Evolutionary conservation across 805 yeast species (phyloP).

Genomic region (Wickerhamiella slavikovae): DNA sequence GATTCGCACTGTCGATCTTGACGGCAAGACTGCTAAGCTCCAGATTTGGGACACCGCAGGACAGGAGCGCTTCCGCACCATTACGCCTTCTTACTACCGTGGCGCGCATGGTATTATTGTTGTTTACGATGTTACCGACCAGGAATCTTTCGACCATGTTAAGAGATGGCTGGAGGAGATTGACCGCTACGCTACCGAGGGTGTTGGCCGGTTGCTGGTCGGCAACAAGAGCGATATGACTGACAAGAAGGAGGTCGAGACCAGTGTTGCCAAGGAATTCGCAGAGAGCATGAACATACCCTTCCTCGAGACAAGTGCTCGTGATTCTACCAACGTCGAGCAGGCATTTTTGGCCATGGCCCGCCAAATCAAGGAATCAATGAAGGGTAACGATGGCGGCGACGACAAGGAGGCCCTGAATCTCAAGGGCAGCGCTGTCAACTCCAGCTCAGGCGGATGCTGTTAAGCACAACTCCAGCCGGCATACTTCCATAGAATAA

Average conservation of each 20-base stretch:
- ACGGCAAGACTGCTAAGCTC: slow-evolving; percentile 79
- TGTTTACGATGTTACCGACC: slow-evolving; percentile 95
- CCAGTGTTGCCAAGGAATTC: slow-evolving; percentile 90
- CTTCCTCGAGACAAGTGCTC: slow-evolving; percentile 88
- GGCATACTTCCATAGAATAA: background rate
- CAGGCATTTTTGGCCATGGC: slow-evolving; percentile 98
- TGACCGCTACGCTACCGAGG: slow-evolving; percentile 94
- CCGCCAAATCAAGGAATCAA: slow-evolving; percentile 89
- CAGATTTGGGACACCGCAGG: slow-evolving; percentile 99
- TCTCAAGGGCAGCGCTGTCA: slow-evolving; percentile 22
- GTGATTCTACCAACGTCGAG: slow-evolving; percentile 89
- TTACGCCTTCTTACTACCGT: slow-evolving; percentile 91
- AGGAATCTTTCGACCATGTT: slow-evolving; percentile 68
- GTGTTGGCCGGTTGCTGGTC: slow-evolving; percentile 84
- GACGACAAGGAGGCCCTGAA: slow-evolving; percentile 23
- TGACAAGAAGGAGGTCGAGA: slow-evolving; percentile 88
- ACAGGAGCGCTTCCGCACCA: slow-evolving; percentile 93
- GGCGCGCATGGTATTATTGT: slow-evolving; percentile 98
- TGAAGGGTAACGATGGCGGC: slow-evolving; percentile 31
- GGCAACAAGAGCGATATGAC: slow-evolving; percentile 92
- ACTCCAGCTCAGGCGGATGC: slow-evolving; percentile 22
- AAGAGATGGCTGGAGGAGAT: slow-evolving; percentile 98
- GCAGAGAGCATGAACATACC: slow-evolving; percentile 91
- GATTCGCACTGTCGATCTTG: slow-evolving; percentile 84
- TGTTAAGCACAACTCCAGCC: slow-evolving; percentile 18